phyloP scores from a whole-genome alignment of 2,329 filamentous ascomycete species.

The Colletotrichum sp. region DNA sequence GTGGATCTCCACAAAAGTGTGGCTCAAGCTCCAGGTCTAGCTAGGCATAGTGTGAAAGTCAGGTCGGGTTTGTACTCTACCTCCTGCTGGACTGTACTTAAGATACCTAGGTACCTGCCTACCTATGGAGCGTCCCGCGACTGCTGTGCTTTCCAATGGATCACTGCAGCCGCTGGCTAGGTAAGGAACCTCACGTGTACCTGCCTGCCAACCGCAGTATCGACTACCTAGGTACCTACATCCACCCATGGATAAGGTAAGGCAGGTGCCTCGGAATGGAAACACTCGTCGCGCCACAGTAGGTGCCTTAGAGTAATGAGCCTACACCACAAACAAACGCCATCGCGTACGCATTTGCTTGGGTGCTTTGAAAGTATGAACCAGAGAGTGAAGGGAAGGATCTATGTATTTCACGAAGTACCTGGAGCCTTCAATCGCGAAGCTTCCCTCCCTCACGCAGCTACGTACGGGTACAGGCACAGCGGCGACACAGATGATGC shows the following conservation, averaged over 20 bases:
- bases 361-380: background rate
- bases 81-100: background rate
- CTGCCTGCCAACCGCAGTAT: background rate
- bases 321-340: background rate
- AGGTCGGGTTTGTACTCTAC: background rate
- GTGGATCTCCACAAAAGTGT: constrained; percentile 8
- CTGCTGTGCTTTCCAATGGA: background rate
- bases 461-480: background rate
- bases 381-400: background rate
- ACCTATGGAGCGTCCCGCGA: background rate
- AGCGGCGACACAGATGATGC: background rate
- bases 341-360: background rate
- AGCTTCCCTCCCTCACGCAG: background rate
- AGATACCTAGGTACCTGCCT: background rate
- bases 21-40: constrained; percentile 13
- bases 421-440: too few relatives aligned
- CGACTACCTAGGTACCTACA: background rate
- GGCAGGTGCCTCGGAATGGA: background rate
- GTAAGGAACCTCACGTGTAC: background rate
- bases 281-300: background rate
- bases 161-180: background rate
- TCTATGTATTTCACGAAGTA: background rate
- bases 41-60: background rate
- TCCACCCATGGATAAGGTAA: background rate
- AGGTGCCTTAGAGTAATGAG: background rate